Evolutionary conservation across 1,139 yeast genomes (phyloP).

Genomic region (Candida dubliniensis): DNA sequence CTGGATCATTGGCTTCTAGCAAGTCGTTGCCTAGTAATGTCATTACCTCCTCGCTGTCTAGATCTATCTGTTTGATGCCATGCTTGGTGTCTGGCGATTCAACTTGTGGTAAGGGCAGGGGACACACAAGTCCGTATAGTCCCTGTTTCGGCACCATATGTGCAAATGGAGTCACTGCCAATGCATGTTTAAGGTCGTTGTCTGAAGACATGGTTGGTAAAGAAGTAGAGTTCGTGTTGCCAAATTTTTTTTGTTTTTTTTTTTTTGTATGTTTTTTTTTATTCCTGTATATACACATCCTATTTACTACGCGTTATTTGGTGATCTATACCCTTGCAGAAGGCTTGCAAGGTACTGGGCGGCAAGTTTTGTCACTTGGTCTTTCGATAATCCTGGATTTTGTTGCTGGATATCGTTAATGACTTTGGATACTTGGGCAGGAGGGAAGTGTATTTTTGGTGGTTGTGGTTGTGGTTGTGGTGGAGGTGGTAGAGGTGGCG

Average conservation of each 20-base stretch:
- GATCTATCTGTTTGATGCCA: no score
- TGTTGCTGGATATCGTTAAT: constrained; percentile 68
- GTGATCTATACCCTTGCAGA: constrained; percentile 30
- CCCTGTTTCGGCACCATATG: constrained; percentile 33
- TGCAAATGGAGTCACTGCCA: constrained; percentile 28
- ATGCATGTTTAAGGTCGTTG: constrained; percentile 22
- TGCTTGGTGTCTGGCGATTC: no score
- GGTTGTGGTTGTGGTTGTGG: constrained; percentile 20
- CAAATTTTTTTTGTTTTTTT: not conserved
- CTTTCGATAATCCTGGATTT: constrained; percentile 66
- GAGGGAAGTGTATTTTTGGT: constrained; percentile 49
- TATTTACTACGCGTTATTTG: no score
- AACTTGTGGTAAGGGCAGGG: constrained; percentile 5
- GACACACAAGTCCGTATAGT: constrained; percentile 21
- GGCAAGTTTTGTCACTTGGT: constrained; percentile 71
- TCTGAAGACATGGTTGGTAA: constrained; percentile 13
- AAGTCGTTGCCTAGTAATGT: no score
- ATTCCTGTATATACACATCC: no score
- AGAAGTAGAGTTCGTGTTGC: constrained; percentile 3
- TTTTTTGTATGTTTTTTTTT: not conserved
- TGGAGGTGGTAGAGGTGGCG: constrained; percentile 10
- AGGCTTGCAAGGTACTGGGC: constrained; percentile 65
- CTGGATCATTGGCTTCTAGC: no score
- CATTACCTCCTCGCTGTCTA: no score
- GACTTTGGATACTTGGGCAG: constrained; percentile 69